Conservation (phyloP, 2,329 filamentous ascomycete species). For the Cladosporium halotolerans region DNA sequence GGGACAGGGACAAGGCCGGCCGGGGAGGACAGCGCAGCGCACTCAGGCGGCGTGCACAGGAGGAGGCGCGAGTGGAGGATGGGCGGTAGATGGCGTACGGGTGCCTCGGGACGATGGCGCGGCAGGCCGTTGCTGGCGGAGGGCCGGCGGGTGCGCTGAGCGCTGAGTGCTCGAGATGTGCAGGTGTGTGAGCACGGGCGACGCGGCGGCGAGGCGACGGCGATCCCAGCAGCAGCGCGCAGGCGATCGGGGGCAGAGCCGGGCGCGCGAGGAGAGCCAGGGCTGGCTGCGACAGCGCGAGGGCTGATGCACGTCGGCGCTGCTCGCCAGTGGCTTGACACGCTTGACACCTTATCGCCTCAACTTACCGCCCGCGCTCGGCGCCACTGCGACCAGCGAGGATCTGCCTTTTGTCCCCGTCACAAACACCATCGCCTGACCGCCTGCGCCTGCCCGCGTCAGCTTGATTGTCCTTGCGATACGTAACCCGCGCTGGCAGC, state of each 20-base stretch:
- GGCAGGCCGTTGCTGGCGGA: neutral
- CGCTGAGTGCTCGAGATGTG: too few species aligned
- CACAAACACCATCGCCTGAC: neutral
- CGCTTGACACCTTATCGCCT: neutral
- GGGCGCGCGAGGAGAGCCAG: neutral
- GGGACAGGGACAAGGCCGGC: neutral
- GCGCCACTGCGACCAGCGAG: neutral
- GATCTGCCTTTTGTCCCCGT: neutral
- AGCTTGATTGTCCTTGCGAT: too few species aligned
- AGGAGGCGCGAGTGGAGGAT: neutral
- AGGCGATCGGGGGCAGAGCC: neutral
- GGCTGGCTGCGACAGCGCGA: neutral
- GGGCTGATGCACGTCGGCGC: neutral
- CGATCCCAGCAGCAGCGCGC: neutral
- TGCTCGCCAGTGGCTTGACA: neutral
- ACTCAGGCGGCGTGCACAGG: neutral
- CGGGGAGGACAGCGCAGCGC: neutral
- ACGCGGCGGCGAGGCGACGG: neutral
- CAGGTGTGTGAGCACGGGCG: neutral
- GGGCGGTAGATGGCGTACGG: neutral
- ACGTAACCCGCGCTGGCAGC: too few species aligned
- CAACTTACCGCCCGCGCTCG: neutral
- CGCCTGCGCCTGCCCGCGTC: neutral
- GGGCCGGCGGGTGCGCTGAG: too few species aligned
- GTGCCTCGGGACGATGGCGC: neutral